Conservation (phyloP, 257 asterid species). For the Przewalskia tangutica region DNA sequence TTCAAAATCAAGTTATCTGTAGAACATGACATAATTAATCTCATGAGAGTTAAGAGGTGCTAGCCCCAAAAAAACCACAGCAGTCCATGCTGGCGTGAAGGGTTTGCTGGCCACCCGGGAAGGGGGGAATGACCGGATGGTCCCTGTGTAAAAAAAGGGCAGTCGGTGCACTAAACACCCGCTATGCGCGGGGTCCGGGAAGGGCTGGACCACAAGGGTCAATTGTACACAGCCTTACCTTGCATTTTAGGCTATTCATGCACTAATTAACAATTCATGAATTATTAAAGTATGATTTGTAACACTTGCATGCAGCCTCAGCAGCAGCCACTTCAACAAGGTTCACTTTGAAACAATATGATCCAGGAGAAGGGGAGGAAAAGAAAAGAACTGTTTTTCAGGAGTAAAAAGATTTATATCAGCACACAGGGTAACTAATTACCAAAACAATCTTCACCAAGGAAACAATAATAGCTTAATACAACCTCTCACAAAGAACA, state of each 20-base stretch:
- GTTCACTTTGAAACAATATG: not conserved
- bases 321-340: not conserved
- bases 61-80: not conserved
- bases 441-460: not conserved
- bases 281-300: not conserved
- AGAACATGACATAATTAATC: not conserved
- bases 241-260: no score
- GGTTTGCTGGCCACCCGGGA: not conserved
- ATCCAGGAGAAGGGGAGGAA: not conserved
- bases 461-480: not conserved
- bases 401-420: not conserved
- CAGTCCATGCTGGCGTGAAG: not conserved
- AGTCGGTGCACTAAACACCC: no score
- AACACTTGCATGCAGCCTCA: not conserved
- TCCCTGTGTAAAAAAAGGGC: not conserved
- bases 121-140: not conserved
- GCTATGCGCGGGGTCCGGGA: no score
- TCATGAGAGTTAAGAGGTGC: not conserved
- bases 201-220: no score
- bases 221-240: no score
- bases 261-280: not conserved
- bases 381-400: not conserved
- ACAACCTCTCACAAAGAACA: not conserved
- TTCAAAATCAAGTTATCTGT: constrained; percentile 12
- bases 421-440: not conserved